Base-by-base conservation (phyloP, 306 rosid species). In the Quercus wislizeni region DNA sequence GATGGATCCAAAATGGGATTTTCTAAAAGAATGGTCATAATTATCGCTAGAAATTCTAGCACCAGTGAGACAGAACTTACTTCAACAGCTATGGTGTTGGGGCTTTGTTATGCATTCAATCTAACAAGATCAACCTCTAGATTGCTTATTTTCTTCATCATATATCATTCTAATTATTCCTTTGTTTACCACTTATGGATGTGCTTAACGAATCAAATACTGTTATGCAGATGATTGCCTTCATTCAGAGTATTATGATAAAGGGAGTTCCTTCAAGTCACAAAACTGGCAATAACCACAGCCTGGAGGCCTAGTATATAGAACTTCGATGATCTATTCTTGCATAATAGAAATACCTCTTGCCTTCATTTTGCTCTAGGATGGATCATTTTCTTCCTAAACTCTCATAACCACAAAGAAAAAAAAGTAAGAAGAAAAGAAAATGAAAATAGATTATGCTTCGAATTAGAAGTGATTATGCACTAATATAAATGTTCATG, bases 141-240 rank as follows among this genome's bases (percentile, higher is more conserved):
- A 58, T 70, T 61, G 55, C 23, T 38, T 74, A 49, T 35, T 13
- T 69, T 74, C 33, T 19, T 55, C 23, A 21, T 55, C 23, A 21
- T 23, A 18, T 17, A 55, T 57, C 74, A 74, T 64, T 41, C 59
- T 57, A 68, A 55, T 54, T 6, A 38, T 70, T 56, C 15, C 27
- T 55, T 58, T 76, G 33, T 56, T 38, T 27, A 19, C 59, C 35
- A n/a, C 61, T 65, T 41, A 30, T 49, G 49, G 18, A 76, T 51
- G 80, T 59, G 64, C 67, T 76, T 76, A 65, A 64, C 61, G 67
- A 33, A 62, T 77, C 17, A 70, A 41, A 51, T 71, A 68, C 73
- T 79, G 76, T 46, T 49, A 73, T 82, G 90, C 98, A 94, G 99
- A 62, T 87, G 87, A 61, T 82, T 62, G 94, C 92, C 72, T 87